phyloP scores from a whole-genome alignment of 495 filamentous ascomycete species.

The Margaritispora aquatica region DNA sequence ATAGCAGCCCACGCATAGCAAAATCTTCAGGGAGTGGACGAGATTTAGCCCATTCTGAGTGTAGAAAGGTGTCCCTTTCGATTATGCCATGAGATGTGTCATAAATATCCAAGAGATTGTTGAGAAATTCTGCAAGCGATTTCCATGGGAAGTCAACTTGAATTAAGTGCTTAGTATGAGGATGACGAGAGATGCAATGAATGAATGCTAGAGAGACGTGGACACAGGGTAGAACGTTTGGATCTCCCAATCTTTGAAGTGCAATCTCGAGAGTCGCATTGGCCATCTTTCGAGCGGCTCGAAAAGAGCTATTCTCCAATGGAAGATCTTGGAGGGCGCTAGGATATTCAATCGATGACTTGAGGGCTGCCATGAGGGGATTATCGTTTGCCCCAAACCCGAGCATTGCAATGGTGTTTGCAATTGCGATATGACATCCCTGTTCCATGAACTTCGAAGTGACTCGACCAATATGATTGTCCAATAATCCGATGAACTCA shows the following conservation, averaged over 20 bases:
- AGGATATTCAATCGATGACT: neutral
- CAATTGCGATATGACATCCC: conserved; percentile 54
- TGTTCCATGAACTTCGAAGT: conserved; percentile 57
- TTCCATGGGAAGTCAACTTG: conserved; percentile 19
- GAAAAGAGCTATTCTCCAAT: conserved; percentile 6
- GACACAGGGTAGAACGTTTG: conserved; percentile 22
- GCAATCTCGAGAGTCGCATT: conserved; percentile 13
- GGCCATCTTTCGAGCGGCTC: conserved; percentile 20
- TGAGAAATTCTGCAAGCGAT: conserved; percentile 13
- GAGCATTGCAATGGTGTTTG: conserved; percentile 19
- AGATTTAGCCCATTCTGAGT: conserved; percentile 45
- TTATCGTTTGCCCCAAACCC: conserved; percentile 18
- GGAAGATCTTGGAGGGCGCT: neutral
- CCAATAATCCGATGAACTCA: conserved; percentile 48
- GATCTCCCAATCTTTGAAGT: conserved; percentile 19
- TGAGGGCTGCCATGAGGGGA: conserved; percentile 11
- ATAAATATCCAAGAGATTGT: conserved; percentile 28
- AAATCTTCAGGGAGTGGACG: conserved; percentile 81
- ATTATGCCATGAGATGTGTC: conserved; percentile 14
- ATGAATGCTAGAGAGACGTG: conserved; percentile 23
- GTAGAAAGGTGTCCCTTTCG: conserved; percentile 45
- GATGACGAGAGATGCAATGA: conserved; percentile 11
- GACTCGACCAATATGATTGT: conserved; percentile 51
- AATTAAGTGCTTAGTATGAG: conserved; percentile 15
- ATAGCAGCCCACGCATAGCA: conserved; percentile 68